These are phyloP conservation scores for Zizania palustris DNA, from an alignment of 202 grass and related monocot species.

Conservation along the genomic window DNA sequence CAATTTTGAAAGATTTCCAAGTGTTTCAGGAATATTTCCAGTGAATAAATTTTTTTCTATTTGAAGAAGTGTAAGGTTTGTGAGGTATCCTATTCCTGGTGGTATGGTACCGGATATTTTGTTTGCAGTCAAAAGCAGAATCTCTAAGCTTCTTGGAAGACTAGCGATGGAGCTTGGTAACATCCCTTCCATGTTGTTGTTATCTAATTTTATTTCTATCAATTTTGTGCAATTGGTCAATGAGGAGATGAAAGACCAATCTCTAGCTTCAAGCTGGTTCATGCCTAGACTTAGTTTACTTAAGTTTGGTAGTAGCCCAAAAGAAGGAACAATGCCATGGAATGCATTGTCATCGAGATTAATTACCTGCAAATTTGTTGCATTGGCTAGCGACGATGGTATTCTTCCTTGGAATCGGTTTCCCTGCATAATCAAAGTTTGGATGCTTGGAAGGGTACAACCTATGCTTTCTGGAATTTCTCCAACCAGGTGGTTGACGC, in stretches of 20 bases:
- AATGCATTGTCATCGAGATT: slow-evolving; percentile 18
- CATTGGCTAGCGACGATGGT: slow-evolving; percentile 25
- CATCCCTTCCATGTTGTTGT: slow-evolving; percentile 36
- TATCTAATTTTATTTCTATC: background rate
- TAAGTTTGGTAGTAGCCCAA: slow-evolving; percentile 33
- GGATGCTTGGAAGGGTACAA: slow-evolving; percentile 28
- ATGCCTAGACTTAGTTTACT: slow-evolving; percentile 13
- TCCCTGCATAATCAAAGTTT: slow-evolving; percentile 8
- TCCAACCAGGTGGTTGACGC: background rate
- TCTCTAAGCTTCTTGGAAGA: slow-evolving; percentile 33
- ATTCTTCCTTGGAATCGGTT: slow-evolving; percentile 35
- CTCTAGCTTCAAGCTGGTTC: slow-evolving; percentile 53
- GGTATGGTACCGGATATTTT: slow-evolving; percentile 60
- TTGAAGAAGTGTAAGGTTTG: slow-evolving; percentile 29
- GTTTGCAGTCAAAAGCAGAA: slow-evolving; percentile 35
- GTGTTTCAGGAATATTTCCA: slow-evolving; percentile 28
- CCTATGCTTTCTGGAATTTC: slow-evolving; percentile 32
- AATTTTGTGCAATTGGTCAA: slow-evolving; percentile 45
- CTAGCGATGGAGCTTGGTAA: slow-evolving; percentile 36
- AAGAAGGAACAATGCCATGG: slow-evolving; percentile 22
- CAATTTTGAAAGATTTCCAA: slow-evolving; percentile 50
- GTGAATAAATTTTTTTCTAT: slow-evolving; percentile 48
- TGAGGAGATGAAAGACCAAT: slow-evolving; percentile 45
- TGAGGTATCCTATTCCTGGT: slow-evolving; percentile 40
- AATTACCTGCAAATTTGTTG: slow-evolving; percentile 3